phyloP scores from a whole-genome alignment of 1,139 yeast species.

The Nematodospora anomalae region DNA sequence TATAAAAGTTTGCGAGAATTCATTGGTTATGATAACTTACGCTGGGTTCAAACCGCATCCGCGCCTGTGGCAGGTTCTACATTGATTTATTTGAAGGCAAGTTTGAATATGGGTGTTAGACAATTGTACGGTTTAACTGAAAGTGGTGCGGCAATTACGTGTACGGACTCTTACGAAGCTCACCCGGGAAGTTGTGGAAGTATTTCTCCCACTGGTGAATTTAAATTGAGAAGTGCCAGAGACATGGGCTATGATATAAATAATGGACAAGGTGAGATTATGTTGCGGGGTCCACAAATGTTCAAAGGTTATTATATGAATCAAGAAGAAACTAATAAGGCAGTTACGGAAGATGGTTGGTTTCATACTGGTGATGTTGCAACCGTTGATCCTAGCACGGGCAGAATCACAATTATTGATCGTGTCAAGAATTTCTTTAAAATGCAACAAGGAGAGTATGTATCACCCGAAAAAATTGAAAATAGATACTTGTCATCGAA shows the following conservation, averaged over 20 bases:
- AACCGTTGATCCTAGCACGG: slow-evolving; percentile 20
- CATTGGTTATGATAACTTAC: slow-evolving; percentile 31
- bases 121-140: slow-evolving; percentile 44
- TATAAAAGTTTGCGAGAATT: slow-evolving; percentile 24
- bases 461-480: slow-evolving; percentile 39
- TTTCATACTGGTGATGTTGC: slow-evolving; percentile 42
- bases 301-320: slow-evolving; percentile 31
- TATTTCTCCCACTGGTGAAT: slow-evolving; percentile 27
- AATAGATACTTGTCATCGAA: slow-evolving; percentile 31
- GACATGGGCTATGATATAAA: slow-evolving; percentile 29
- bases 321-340: slow-evolving; percentile 24
- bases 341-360: slow-evolving; percentile 30
- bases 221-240: slow-evolving; percentile 25
- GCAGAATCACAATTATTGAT: slow-evolving; percentile 34
- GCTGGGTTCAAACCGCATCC: slow-evolving; percentile 32
- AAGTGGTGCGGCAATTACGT: slow-evolving; percentile 32
- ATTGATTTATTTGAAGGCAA: slow-evolving; percentile 32
- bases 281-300: slow-evolving; percentile 34
- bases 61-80: slow-evolving; percentile 39
- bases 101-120: slow-evolving; percentile 32
- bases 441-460: slow-evolving; percentile 40
- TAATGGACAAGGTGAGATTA: slow-evolving; percentile 31
- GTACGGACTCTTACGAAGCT: slow-evolving; percentile 29
- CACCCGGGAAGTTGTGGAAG: slow-evolving; percentile 39
- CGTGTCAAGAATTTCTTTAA: slow-evolving; percentile 43